Conservation (phyloP, 164 flowering plant species). For the Platanus orientalis region DNA sequence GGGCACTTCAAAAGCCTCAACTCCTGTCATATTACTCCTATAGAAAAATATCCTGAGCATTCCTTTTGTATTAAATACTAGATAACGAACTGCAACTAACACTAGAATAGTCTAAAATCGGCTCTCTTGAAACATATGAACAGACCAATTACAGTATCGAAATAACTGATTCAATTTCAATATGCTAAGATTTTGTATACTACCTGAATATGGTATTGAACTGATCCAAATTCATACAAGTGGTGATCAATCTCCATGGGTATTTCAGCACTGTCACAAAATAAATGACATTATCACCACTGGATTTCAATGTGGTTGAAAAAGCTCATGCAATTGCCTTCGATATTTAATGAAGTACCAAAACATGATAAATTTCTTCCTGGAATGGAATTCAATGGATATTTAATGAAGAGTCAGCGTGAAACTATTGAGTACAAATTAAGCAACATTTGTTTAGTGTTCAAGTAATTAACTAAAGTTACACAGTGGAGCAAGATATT, state of each 20-base stretch:
- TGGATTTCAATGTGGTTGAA: background rate
- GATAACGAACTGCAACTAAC: background rate
- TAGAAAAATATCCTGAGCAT: background rate
- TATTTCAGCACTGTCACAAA: conserved; percentile 45
- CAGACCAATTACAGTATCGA: background rate
- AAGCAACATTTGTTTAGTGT: background rate
- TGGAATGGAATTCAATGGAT: background rate
- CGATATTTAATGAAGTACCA: background rate
- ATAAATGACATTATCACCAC: conserved; percentile 2
- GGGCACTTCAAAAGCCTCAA: background rate
- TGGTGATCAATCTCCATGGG: conserved; percentile 67
- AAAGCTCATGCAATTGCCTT: too few relatives aligned
- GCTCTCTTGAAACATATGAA: background rate
- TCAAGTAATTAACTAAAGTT: background rate
- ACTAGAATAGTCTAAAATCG: background rate
- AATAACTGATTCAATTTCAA: too few relatives aligned
- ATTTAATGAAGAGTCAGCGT: background rate
- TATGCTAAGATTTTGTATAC: background rate
- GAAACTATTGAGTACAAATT: background rate
- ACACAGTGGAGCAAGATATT: background rate
- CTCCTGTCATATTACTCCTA: background rate
- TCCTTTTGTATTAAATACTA: background rate
- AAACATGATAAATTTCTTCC: background rate
- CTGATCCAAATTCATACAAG: conserved; percentile 78
- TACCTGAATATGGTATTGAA: conserved; percentile 80